Percentiles rank a stretch among this genome's conserved stretches.
phyloP scores from a whole-genome alignment of 2,329 filamentous ascomycete genomes.

The Aspergillus brasiliensis region DNA sequence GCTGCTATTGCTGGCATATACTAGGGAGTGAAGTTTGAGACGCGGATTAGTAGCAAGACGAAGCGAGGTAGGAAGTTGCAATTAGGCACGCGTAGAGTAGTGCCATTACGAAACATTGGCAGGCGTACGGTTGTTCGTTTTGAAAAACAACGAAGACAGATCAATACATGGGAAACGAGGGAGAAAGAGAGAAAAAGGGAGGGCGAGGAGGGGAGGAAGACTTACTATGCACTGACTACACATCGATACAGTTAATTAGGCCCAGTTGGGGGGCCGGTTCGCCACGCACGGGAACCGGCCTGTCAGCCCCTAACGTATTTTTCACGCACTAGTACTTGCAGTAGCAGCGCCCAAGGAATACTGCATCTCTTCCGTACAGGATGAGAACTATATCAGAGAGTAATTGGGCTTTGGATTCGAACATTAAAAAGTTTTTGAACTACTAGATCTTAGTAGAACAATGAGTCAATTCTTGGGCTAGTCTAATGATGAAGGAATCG shows the following conservation, averaged over 20 bases:
- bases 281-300: slow-evolving; percentile 1
- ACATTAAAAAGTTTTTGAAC: too few species aligned
- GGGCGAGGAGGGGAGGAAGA: neutral
- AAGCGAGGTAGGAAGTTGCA: too few species aligned
- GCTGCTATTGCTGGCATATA: too few species aligned
- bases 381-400: neutral
- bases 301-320: slow-evolving; percentile 1
- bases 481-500: too few species aligned
- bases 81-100: too few species aligned
- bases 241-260: neutral
- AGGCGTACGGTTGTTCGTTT: too few species aligned
- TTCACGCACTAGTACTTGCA: neutral
- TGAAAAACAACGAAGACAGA: neutral
- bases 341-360: neutral
- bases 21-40: too few species aligned
- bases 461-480: too few species aligned
- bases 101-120: too few species aligned
- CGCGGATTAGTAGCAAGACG: too few species aligned
- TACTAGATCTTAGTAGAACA: too few species aligned
- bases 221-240: neutral
- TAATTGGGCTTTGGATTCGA: neutral
- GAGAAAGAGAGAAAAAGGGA: neutral
- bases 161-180: neutral
- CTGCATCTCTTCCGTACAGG: neutral
- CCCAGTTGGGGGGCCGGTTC: neutral